Base-by-base conservation (phyloP, 2,329 filamentous ascomycete species). In the Pseudopithomyces chartarum region DNA sequence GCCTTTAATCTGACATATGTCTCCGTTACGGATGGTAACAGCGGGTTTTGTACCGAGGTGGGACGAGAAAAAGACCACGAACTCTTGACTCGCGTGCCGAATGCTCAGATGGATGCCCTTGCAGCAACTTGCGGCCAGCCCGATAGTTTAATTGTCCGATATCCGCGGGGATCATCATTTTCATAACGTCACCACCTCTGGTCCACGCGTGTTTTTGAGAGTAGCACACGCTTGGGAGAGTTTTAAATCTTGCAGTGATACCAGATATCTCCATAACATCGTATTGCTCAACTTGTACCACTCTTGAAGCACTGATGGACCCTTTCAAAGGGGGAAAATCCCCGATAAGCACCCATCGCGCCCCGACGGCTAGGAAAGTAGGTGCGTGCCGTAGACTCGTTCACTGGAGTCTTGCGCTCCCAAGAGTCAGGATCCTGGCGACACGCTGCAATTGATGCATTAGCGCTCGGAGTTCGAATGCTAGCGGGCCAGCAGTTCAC, bases 381-480 rank as follows among this genome's bases (percentile, higher is more conserved):
- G 10, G 5, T 42, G 34, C n/a, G n/a, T 47, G 19, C 17, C 15
- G 26, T 13, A 5, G 29, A 36, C 44, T 22, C 12, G 44, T 20
- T 29, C 26, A 29, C 26, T 29, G 26, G 26, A 19, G 32, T 3
- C 19, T n/a, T 34, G 12, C 22, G 17, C 12, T n/a, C 19, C 19
- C 44, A 34, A 47, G 46, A 48, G 22, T 36, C 23, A 40, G 47
- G 47, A 50, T 39, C 46, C 46, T 49, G 34, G 33, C 12, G 17
- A 15, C 10, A 20, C 13, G 11, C 44, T 47, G 46, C 20, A 22
- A 8, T 20, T 38, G 34, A 7, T 50, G 47, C 47, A 42, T 50
- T 50, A 42, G 47, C 47, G 47, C 20, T 26, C 47, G 47, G 47
- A 50, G 47, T 50, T 50, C 47, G 22, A 42, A 2, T 19, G 36